Base-by-base conservation (phyloP, 176 grass and related monocot genomes). In the Aegilops umbellulata region DNA sequence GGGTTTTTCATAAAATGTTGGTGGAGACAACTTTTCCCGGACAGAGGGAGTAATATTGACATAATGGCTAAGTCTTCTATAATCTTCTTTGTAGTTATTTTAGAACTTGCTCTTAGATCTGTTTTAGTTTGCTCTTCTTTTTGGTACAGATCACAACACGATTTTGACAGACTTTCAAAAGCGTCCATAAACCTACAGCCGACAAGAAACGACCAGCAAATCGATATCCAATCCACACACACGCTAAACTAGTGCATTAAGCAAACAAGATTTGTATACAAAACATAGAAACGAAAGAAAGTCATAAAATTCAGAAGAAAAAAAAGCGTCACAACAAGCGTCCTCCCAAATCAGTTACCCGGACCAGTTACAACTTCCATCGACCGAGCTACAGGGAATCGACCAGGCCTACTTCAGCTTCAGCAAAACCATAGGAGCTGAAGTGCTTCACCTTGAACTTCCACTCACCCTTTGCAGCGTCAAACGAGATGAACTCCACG, bases 371-470 rank as follows among this genome's bases (percentile, higher is more conserved):
- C 17, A 24, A 62, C 60, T 23, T 38, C 6, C 20, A 71, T 71
- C 20, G 68, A 17, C 14, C 46, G 27, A 32, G 46, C 74, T 76
- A 76, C 46, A 22, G 19, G 74, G 74, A 76, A 76, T 76, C 34
- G 14, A 38, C 47, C 16, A 41, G 77, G 32, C 47, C 39, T 42
- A 8, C 30, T 76, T 39, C 63, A 17, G 47, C 62, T 60, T 90
- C 80, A 65, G 42, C 74, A 36, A 67, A 83, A 10, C 75, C 80
- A 5, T 87, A 90, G 46, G 89, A 86, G 76, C 87, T 94, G 87
- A 88, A 98, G 74, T 98, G 93, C 77, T 94, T 80, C 51, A 95
- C 95, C 90, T 86, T 95, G 88, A 95, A 98, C 68, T 95, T 95
- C 95, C 95, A 98, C 86, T 94, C 96, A 2, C 90, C 96, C 83